phyloP scores from a whole-genome alignment of 176 grass and related monocot genomes.

The Musa beccarii region DNA sequence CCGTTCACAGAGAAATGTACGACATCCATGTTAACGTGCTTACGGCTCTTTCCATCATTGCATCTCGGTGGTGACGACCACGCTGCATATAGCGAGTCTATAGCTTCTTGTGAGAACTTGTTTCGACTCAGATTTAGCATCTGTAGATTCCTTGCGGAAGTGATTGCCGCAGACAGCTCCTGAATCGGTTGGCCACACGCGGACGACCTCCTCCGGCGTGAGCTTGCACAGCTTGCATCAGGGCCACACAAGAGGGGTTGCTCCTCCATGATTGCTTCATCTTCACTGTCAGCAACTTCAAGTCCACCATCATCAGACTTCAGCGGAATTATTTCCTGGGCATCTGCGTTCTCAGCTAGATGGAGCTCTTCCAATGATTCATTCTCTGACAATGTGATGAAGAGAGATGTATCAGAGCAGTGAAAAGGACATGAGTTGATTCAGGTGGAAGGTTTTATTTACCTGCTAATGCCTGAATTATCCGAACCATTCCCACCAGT shows the following conservation, averaged over 20 bases:
- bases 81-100: conserved; percentile 52
- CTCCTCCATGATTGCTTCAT: conserved; percentile 44
- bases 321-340: conserved; percentile 26
- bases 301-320: conserved; percentile 25
- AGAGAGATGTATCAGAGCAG: background rate
- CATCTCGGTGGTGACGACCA: conserved; percentile 48
- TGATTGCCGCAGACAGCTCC: conserved; percentile 42
- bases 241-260: conserved; percentile 23
- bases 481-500: conserved; percentile 39
- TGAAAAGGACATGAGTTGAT: conserved; percentile 4
- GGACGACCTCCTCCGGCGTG: conserved; percentile 28
- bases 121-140: conserved; percentile 77
- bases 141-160: conserved; percentile 43
- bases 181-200: conserved; percentile 32
- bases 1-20: conserved; percentile 72
- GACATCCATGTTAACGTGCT: conserved; percentile 48
- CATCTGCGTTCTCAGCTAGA: conserved; percentile 49
- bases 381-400: conserved; percentile 35
- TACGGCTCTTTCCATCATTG: conserved; percentile 19
- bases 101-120: conserved; percentile 34
- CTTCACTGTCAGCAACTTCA: conserved; percentile 81
- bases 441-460: conserved; percentile 26
- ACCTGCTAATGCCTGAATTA: conserved; percentile 61
- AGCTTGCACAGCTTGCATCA: conserved; percentile 49
- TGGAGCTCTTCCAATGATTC: conserved; percentile 62